phyloP scores from a whole-genome alignment of 495 filamentous ascomycete species.

The Elasticomyces elasticus region DNA sequence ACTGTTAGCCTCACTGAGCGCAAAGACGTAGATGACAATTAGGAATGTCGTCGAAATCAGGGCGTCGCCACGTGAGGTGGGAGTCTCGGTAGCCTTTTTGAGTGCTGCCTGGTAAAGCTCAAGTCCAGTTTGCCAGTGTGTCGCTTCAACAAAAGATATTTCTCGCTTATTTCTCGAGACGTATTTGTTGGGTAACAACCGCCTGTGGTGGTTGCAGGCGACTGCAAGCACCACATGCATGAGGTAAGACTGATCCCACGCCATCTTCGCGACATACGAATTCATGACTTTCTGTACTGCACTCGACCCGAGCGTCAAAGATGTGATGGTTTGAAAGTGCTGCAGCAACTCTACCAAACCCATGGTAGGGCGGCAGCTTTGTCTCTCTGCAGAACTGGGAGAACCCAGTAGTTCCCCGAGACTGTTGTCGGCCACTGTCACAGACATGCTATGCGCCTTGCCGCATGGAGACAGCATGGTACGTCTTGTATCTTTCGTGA shows the following conservation, averaged over 20 bases:
- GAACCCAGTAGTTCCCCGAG: background rate
- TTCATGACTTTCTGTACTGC: conserved; percentile 1
- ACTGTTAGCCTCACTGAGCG: background rate
- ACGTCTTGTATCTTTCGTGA: no score
- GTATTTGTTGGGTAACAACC: background rate
- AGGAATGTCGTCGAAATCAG: conserved; percentile 4
- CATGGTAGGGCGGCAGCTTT: background rate
- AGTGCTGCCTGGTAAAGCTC: background rate
- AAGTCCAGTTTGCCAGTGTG: conserved; percentile 5
- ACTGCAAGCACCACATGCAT: conserved; percentile 12
- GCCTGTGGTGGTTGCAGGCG: conserved; percentile 1
- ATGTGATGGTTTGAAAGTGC: conserved; percentile 5
- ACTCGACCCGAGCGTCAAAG: background rate
- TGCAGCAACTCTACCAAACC: background rate
- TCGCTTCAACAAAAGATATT: background rate
- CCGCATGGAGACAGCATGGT: no score
- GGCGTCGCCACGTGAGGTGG: background rate
- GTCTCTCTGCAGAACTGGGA: background rate
- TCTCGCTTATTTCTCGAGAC: background rate
- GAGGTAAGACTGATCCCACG: conserved; percentile 1
- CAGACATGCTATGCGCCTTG: no score
- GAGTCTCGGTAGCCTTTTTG: background rate
- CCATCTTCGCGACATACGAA: background rate
- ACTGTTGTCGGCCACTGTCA: no score
- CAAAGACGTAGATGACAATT: conserved; percentile 2